phyloP scores from a whole-genome alignment of 495 filamentous ascomycete genomes.

The Cairneyella variabilis region DNA sequence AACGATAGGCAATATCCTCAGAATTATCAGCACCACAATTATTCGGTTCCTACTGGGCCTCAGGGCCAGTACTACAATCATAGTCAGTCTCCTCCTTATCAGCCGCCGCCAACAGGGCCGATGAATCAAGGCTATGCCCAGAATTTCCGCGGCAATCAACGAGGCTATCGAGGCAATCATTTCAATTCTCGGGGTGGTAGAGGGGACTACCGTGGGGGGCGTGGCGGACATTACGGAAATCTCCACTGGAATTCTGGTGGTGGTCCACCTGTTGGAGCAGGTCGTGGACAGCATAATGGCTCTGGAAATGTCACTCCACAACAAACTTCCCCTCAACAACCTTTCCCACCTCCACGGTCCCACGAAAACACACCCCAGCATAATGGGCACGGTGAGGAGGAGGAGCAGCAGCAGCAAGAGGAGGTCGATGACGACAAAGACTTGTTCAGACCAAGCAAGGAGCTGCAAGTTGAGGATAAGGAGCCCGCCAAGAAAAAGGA shows the following conservation, averaged over 20 bases:
- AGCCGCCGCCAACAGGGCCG: slow-evolving; percentile 45
- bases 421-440: slow-evolving; percentile 50
- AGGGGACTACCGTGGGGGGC: slow-evolving; percentile 29
- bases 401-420: slow-evolving; percentile 1
- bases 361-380: slow-evolving; percentile 31
- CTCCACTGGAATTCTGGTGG: slow-evolving; percentile 53
- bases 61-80: slow-evolving; percentile 53
- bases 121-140: slow-evolving; percentile 47
- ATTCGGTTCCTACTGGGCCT: slow-evolving; percentile 38
- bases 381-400: slow-evolving; percentile 5
- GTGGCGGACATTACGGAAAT: slow-evolving; percentile 53
- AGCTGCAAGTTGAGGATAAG: slow-evolving; percentile 61
- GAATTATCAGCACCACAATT: slow-evolving; percentile 42
- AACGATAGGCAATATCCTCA: slow-evolving; percentile 39
- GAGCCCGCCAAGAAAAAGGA: slow-evolving; percentile 39
- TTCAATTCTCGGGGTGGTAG: slow-evolving; percentile 29
- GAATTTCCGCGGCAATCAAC: slow-evolving; percentile 28
- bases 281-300: slow-evolving; percentile 38
- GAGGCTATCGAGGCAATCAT: slow-evolving; percentile 28
- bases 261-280: slow-evolving; percentile 29
- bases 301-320: slow-evolving; percentile 30
- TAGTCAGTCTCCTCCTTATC: slow-evolving; percentile 47
- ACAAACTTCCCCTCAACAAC: slow-evolving; percentile 24
- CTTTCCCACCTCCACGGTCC: slow-evolving; percentile 21
- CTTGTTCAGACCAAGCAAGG: slow-evolving; percentile 58